Base-by-base conservation (phyloP, 2,329 filamentous ascomycete genomes). In the Phyllosticta ampelicida region DNA sequence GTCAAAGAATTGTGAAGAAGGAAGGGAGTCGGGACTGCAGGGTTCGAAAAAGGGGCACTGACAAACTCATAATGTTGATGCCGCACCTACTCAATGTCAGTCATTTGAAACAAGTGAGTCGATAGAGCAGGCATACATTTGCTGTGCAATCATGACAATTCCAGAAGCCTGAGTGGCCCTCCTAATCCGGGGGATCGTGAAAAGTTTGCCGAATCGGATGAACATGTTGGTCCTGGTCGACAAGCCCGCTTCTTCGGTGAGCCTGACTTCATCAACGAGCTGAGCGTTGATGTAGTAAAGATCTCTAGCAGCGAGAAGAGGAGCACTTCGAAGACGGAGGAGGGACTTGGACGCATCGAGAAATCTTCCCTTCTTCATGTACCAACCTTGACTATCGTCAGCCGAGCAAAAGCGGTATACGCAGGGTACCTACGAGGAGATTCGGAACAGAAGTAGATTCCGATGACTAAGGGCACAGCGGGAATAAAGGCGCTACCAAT, bases 151-250 rank as follows among this genome's bases (percentile, higher is more conserved):
- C 89, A 95, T 95, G 63, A 92, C 87, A 1, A 84, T 83, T 62
- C 85, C 87, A 1, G 88, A 86, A 5, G 89, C 89, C 28, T 87
- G 77, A 4, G 85, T 91, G 2, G 90, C 89, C 48, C 86, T 80
- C 10, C 85, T 80, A 16, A 87, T 76, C 51, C 86, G 80, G 1
- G 86, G 84, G 57, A 89, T 79, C 9, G 83, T 86, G 65, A 89
- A 86, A 0, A 82, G 68, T 66, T 89, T 81, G 29, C 78, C 48
- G 60, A 74, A 73, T 26, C 73, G 68, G 1, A 67, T 73, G 62
- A 75, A 70, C 58, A 75, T 67, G 59, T 71, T 74, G 60, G 64
- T 67, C 21, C 11, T 23, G 54, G 70, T 68, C 36, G 66, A 65
- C 28, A 57, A 48, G 18, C 55, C 55, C 13, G 50, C 51, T 13